Conservation (phyloP, 805 yeast species). For the Metschnikowia corniflorae region DNA sequence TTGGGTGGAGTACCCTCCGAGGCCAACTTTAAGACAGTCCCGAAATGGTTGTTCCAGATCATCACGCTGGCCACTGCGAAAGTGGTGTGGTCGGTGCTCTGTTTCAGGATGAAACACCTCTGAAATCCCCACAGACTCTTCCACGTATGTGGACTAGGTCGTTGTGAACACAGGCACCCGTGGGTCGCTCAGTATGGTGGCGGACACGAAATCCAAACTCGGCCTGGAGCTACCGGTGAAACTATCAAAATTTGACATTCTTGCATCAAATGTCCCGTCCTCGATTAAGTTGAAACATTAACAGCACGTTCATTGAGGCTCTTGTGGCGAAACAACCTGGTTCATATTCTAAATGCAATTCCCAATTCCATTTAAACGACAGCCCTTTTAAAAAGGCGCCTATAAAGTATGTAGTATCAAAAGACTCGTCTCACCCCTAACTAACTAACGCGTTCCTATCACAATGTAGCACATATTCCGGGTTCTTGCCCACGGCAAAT, state of each 20-base stretch:
- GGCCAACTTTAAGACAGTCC: conserved; percentile 14
- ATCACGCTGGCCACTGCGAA: conserved; percentile 8
- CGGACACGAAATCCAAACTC: conserved; percentile 1
- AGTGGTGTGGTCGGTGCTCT: conserved; percentile 1
- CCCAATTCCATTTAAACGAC: too few relatives aligned
- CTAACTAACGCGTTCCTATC: conserved; percentile 36
- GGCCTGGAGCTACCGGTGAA: not conserved
- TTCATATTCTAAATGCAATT: too few relatives aligned
- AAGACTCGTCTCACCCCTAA: too few relatives aligned
- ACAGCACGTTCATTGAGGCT: conserved; percentile 1
- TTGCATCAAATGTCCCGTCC: conserved; percentile 1
- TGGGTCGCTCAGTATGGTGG: conserved; percentile 1
- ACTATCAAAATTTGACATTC: not conserved
- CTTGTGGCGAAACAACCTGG: conserved; percentile 1
- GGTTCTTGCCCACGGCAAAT: conserved; percentile 60
- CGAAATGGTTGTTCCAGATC: conserved; percentile 25
- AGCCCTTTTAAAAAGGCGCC: too few relatives aligned
- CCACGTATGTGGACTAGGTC: not conserved
- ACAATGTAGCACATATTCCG: conserved; percentile 45
- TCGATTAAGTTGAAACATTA: not conserved
- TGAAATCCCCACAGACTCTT: not conserved
- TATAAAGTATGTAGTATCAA: too few relatives aligned
- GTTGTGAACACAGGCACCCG: not conserved
- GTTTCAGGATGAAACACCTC: not conserved
- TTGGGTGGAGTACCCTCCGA: conserved; percentile 16